Evolutionary conservation across 495 filamentous ascomycete genomes (phyloP), one percentile per base, ranked within the genome.

Genomic region (Pyronema domesticum): DNA sequence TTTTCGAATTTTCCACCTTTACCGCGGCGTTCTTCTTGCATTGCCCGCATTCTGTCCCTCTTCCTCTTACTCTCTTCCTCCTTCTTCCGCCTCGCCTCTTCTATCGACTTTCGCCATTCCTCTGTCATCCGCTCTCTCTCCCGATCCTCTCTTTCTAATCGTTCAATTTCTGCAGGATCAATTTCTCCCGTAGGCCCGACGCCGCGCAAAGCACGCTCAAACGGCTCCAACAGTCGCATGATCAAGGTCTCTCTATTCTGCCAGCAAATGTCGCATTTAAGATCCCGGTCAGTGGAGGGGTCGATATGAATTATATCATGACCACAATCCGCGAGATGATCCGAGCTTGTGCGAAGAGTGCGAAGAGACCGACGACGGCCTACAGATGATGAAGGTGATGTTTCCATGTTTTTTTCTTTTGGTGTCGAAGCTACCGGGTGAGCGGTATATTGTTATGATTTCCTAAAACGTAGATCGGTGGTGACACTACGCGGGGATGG

Each of bases 181-280:
- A 50, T 19, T 34, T 36, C 73, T 66, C 75, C 74, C 75, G 74
- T 75, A 75, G 71, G 71, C 72, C 70, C 73, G 63, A 58, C 63
- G 60, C 57, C 6, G 57, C 54, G 44, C 23, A 63, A 48, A 19
- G 60, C 60, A 50, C 55, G 56, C 50, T 60, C 54, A 36, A 64
- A 64, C 39, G 60, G 60, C 44, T 60, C 61, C 14, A 64, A 59
- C 34, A 64, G 57, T 13, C 60, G 57, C 57, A 60, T 45, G n/a
- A 64, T 63, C 48, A 64, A 57, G 1, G 62, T 60, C 51, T 64
- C 61, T 23, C 61, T 49, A 40, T 64, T 64, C 6, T 53, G 56
- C 61, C 61, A 64, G 54, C 61, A 64, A 30, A 50, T 35, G 45
- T 55, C 56, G 44, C 61, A 64, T 33, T 59, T 53, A 3, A 64